Base-by-base conservation (phyloP, 345 rosid genomes). In the Theobroma cacao region DNA sequence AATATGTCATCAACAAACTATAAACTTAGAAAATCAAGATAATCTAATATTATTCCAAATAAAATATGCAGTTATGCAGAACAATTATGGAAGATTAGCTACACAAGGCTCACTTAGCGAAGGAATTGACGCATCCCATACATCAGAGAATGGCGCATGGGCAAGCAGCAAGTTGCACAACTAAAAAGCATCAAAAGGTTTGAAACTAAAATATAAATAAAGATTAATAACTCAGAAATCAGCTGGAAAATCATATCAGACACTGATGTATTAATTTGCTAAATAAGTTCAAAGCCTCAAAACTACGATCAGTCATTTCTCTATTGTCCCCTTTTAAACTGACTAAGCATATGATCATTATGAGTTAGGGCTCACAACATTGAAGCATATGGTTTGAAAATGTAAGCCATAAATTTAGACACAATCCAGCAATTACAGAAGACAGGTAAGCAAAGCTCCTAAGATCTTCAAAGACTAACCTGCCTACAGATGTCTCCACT, bases 401-500 rank as follows among this genome's bases (percentile, higher is more conserved):
- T 65, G 0, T 8, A 61, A 31, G 47, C 40, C 34, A 66, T 10
- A n/a, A 36, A 52, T 36, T 43, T 56, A 38, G 28, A n/a, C 28
- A 79, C 61, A 59, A 18, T 3, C 52, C 28, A 12, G 34, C 14
- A 59, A 69, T 26, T 36, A 56, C 77, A 75, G 24, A 28, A 24
- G 6, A 63, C 2, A 18, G 47, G 15, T 24, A 66, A 75, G 8
- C 17, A 72, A 76, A 28, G 67, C 50, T 41, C 20, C 40, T 26
- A 69, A 71, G 59, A 75, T 56, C 59, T 75, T 30, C 24, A 55
- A 81, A n/a, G 3, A 62, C 80, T 75, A 66, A 85, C 87, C 85
- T 67, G 48, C 34, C 68, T 10, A 38, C 12, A 58, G 85, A 41
- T 68, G 60, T 62, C 56, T 83, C 83, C 22, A 38, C 68, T 7